These are phyloP conservation scores for Botryotinia convoluta DNA, from an alignment of 2,329 filamentous ascomycete species.

Conservation along the genomic window DNA sequence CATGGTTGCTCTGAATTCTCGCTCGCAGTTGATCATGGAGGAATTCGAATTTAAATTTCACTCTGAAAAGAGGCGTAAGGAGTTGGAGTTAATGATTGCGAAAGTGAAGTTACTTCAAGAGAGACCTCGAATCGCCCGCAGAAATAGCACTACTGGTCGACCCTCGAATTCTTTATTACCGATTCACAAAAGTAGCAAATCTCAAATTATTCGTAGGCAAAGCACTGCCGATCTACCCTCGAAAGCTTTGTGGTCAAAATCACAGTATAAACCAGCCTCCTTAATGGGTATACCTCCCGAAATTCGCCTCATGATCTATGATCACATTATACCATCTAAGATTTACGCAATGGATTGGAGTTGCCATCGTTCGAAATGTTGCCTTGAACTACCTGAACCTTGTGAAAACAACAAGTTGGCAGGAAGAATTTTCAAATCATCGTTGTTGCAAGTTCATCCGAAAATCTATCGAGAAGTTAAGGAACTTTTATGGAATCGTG, in stretches of 20 bases:
- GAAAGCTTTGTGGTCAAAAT: neutral
- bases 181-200: neutral
- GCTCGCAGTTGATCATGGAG: neutral
- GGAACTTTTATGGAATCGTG: neutral
- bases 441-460: neutral
- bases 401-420: neutral
- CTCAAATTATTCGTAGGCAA: neutral
- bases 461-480: neutral
- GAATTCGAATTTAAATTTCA: neutral
- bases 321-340: neutral
- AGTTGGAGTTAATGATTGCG: neutral
- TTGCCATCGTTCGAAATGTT: neutral
- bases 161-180: neutral
- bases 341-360: neutral
- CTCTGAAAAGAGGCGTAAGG: too few species aligned
- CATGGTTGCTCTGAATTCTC: neutral
- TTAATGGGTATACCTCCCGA: neutral
- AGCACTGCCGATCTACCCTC: neutral
- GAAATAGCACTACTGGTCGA: neutral
- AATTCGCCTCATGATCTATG: neutral
- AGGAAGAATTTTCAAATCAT: neutral
- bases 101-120: neutral
- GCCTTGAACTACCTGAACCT: too few species aligned
- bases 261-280: neutral
- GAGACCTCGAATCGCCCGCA: neutral